phyloP scores from a whole-genome alignment of 805 yeast genomes.

The Ascoidea rubescens region DNA sequence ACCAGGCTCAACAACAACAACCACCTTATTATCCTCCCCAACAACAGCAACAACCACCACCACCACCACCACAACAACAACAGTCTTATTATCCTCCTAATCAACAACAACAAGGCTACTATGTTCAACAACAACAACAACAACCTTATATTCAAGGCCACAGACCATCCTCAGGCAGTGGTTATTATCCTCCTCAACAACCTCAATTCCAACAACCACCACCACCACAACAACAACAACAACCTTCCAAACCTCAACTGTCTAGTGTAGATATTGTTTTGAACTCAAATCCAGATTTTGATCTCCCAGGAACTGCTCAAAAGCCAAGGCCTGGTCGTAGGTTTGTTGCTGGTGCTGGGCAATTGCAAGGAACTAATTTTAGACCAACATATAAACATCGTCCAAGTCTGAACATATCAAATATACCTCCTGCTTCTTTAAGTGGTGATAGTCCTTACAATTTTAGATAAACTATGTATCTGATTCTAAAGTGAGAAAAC shows the following conservation, averaged over 20 bases:
- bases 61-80: not conserved
- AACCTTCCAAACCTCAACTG: constrained; percentile 14
- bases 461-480: constrained; percentile 14
- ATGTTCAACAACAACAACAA: not conserved
- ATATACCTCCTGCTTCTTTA: constrained; percentile 26
- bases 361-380: constrained; percentile 12
- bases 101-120: constrained; percentile 9
- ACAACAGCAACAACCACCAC: constrained; percentile 3
- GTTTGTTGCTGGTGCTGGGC: constrained; percentile 9
- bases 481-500: no score
- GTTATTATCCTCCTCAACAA: not conserved
- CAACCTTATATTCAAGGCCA: constrained; percentile 1
- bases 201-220: not conserved
- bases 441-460: constrained; percentile 31
- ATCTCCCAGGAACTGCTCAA: constrained; percentile 8
- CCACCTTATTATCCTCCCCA: constrained; percentile 6
- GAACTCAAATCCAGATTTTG: constrained; percentile 36
- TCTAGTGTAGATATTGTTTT: constrained; percentile 28
- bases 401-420: constrained; percentile 16
- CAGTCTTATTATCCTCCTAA: constrained; percentile 35
- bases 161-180: not conserved
- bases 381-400: constrained; percentile 27
- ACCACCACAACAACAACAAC: constrained; percentile 10
- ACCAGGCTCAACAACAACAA: constrained; percentile 11
- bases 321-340: constrained; percentile 9